Conservation (phyloP, 768 basidiomycete species). For the Russula earlei region DNA sequence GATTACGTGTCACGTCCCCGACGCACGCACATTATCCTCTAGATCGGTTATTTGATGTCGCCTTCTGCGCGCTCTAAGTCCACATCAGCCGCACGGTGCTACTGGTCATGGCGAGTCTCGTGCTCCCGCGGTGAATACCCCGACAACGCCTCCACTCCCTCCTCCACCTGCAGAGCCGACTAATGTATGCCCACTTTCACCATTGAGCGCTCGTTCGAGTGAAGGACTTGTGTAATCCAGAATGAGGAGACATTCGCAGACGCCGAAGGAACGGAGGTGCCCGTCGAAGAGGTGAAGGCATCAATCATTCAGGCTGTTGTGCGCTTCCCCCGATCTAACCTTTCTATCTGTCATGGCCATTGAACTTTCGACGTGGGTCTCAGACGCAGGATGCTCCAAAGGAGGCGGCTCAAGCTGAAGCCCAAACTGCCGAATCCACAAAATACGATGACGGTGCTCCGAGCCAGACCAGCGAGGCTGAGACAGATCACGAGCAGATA, state of each 20-base stretch:
- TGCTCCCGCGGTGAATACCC: conserved; percentile 40
- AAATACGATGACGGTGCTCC: conserved; percentile 18
- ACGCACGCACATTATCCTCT: not conserved
- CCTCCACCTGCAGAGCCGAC: not conserved
- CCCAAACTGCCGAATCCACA: conserved; percentile 10
- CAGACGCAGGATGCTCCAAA: conserved; percentile 22
- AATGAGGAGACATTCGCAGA: conserved; percentile 19
- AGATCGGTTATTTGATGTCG: conserved; percentile 17
- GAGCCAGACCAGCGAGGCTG: conserved; percentile 21
- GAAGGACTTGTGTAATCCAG: not conserved
- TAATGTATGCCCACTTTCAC: not conserved
- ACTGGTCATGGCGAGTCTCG: conserved; percentile 46
- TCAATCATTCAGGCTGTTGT: conserved; percentile 23
- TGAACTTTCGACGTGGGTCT: not conserved
- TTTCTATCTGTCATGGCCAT: not conserved
- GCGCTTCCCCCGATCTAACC: not conserved
- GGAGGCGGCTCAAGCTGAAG: conserved; percentile 24
- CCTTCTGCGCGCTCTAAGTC: conserved; percentile 15
- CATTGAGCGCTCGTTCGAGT: too few species aligned
- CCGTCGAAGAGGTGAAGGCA: conserved; percentile 23
- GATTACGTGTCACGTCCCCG: conserved; percentile 26
- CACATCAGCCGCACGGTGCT: conserved; percentile 37
- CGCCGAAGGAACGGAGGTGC: conserved; percentile 23
- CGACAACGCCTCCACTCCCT: conserved; percentile 27
- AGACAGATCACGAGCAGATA: conserved; percentile 21